Conservation (phyloP, 805 yeast species). For the Wickerhamiella occidentalis region DNA sequence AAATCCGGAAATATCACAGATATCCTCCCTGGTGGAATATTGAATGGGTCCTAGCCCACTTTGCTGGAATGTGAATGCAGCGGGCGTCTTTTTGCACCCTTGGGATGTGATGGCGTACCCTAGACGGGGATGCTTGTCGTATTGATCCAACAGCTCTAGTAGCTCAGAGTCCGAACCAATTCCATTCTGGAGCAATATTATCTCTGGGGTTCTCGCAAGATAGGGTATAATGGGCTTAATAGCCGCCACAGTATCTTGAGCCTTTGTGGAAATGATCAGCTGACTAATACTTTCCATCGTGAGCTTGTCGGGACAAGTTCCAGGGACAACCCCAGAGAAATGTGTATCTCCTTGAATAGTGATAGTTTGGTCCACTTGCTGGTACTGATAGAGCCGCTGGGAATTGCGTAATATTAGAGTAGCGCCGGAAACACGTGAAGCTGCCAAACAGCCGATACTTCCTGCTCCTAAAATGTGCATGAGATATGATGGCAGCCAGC, state of each 20-base stretch:
- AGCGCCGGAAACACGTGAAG: slow-evolving; percentile 16
- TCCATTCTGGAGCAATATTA: slow-evolving; percentile 74
- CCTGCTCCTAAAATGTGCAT: slow-evolving; percentile 41
- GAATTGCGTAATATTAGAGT: slow-evolving; percentile 35
- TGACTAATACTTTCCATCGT: slow-evolving; percentile 33
- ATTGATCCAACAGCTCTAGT: slow-evolving; percentile 37
- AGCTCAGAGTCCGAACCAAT: slow-evolving; percentile 56
- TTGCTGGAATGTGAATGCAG: slow-evolving; percentile 41
- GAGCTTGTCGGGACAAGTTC: not conserved
- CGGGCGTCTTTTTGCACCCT: slow-evolving; percentile 50
- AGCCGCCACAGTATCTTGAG: slow-evolving; percentile 60
- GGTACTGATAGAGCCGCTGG: slow-evolving; percentile 33
- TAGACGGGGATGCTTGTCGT: slow-evolving; percentile 33
- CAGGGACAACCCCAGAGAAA: slow-evolving; percentile 8
- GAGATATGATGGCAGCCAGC: not conserved
- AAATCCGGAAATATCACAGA: not conserved
- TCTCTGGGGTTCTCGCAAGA: slow-evolving; percentile 40
- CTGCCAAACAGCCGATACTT: slow-evolving; percentile 36
- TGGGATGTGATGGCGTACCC: slow-evolving; percentile 70
- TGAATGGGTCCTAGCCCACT: slow-evolving; percentile 53
- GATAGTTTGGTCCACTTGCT: slow-evolving; percentile 18
- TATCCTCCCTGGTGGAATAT: not conserved
- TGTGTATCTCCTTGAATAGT: not conserved
- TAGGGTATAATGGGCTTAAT: slow-evolving; percentile 40
- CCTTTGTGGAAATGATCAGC: slow-evolving; percentile 67